Evolutionary conservation across 805 yeast species (phyloP), one percentile per base, ranked within the genome.

Genomic region (Spathaspora girioi): DNA sequence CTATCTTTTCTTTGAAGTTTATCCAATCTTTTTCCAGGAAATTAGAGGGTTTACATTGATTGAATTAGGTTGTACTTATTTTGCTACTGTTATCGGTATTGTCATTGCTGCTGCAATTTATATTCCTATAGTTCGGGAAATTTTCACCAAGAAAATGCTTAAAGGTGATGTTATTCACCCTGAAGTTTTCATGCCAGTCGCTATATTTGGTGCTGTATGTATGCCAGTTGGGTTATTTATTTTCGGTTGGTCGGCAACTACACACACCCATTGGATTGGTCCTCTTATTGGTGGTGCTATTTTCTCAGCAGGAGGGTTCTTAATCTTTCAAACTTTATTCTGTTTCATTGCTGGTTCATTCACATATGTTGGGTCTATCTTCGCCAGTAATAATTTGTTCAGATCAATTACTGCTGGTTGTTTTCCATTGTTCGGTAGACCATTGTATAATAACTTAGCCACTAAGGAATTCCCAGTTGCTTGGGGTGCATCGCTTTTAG

Each of bases 401-500:
- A 71, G 86, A 48, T 68, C 80, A 5, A 63, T 65, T 2, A 72
- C 76, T 55, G 87, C 82, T 1, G 81, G 82, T 51, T 79, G 77
- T 1, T 82, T 82, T 68, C 86, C 87, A 23, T 70, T 87, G 47
- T 84, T 85, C 63, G 86, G 87, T 5, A 63, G 73, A 42, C 79
- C 79, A 27, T 74, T 86, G 81, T 86, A 77, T 61, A 66, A 70
- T 45, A 76, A 78, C 56, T 66, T 80, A 50, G 77, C 75, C 11
- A 74, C 73, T 47, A 66, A 71, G 56, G 71, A 71, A 38, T 83
- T 69, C 57, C 86, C 86, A 2, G 79, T 78, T 11, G 84, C 74
- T 2, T 81, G 84, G 84, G 86, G 84, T 0, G 63, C 78, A 12
- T 29, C 48, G 5, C 52, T 80, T 15, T 60, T 80, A 43, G 84